A percentile compares a stretch with the other conserved stretches of the same genome.
These are phyloP conservation scores for Penicillium griseofulvum DNA, from an alignment of 2,329 filamentous ascomycete species.

Conservation along the genomic window DNA sequence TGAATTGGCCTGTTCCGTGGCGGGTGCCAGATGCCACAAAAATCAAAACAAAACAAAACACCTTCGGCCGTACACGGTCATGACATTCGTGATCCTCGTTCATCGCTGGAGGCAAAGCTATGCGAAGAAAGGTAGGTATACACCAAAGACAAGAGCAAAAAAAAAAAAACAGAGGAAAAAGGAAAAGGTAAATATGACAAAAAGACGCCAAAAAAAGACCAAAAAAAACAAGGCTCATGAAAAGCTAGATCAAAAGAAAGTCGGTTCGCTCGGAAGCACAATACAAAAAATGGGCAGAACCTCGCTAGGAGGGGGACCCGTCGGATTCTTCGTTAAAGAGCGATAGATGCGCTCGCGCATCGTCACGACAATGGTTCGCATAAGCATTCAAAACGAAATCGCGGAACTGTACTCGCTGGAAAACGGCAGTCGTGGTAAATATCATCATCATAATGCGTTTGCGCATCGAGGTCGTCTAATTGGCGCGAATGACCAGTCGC, in stretches of 20 bases:
- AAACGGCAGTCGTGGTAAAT: slow-evolving; percentile 23
- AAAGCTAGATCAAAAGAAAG: slow-evolving; percentile 25
- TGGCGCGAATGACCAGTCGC: slow-evolving; percentile 92
- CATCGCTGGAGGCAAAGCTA: slow-evolving; percentile 38
- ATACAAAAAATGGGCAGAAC: slow-evolving; percentile 7
- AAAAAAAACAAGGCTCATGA: slow-evolving; percentile 13
- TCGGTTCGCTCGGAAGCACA: slow-evolving; percentile 18
- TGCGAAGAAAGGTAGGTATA: slow-evolving; percentile 39
- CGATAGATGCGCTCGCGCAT: slow-evolving; percentile 22
- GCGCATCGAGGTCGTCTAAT: slow-evolving; percentile 51
- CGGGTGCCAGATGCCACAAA: slow-evolving; percentile 11
- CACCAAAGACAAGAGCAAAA: slow-evolving; percentile 27
- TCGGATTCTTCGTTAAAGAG: slow-evolving; percentile 16
- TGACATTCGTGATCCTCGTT: slow-evolving; percentile 44
- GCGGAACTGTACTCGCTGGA: slow-evolving; percentile 17
- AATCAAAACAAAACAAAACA: slow-evolving; percentile 20
- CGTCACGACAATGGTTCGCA: slow-evolving; percentile 24
- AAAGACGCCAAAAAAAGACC: slow-evolving; percentile 10
- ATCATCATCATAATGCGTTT: slow-evolving; percentile 27
- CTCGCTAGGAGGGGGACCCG: slow-evolving; percentile 14
- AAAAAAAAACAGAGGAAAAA: slow-evolving; percentile 15
- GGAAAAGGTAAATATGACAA: slow-evolving; percentile 31
- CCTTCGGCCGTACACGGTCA: slow-evolving; percentile 40
- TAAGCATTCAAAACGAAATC: slow-evolving; percentile 18
- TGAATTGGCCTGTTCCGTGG: slow-evolving; percentile 3